Conservation (phyloP, 129 eudicot species). For the Artemisia annua region DNA sequence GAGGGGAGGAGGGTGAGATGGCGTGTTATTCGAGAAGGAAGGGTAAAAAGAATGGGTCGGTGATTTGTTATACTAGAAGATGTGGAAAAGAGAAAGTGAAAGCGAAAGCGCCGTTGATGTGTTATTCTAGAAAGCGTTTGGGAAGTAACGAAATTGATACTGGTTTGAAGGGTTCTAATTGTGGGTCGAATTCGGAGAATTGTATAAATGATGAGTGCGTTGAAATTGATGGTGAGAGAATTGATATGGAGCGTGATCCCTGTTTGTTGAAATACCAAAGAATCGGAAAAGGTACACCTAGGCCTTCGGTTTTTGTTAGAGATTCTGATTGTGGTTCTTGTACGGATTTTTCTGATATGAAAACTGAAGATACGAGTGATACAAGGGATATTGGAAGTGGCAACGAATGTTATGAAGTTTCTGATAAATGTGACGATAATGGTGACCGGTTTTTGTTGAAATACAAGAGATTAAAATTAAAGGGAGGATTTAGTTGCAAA, state of each 20-base stretch:
- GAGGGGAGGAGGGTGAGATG: conserved; percentile 27
- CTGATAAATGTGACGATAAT: conserved; percentile 23
- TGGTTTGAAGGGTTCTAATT: conserved; percentile 27
- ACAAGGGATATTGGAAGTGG: conserved; percentile 11
- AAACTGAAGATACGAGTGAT: conserved; percentile 18
- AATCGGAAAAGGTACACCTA: conserved; percentile 36
- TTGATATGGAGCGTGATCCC: conserved; percentile 26
- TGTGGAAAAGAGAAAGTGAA: conserved; percentile 9
- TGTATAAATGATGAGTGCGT: conserved; percentile 27
- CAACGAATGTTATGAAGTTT: conserved; percentile 19
- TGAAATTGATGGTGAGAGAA: conserved; percentile 29
- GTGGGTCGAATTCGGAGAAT: conserved; percentile 21
- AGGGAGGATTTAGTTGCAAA: conserved; percentile 27
- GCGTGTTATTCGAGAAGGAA: conserved; percentile 30
- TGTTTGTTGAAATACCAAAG: conserved; percentile 46
- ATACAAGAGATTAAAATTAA: conserved; percentile 46
- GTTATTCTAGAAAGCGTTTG: conserved; percentile 23
- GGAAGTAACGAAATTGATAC: conserved; percentile 12
- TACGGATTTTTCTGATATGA: conserved; percentile 24
- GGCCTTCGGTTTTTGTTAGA: conserved; percentile 21
- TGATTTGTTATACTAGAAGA: conserved; percentile 27
- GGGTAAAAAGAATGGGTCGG: conserved; percentile 3
- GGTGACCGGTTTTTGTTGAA: conserved; percentile 36
- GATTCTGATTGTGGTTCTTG: conserved; percentile 29
- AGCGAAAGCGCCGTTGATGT: conserved; percentile 3